phyloP scores from a whole-genome alignment of 1,284 basidiomycete species.

The Thelephora terrestris region DNA sequence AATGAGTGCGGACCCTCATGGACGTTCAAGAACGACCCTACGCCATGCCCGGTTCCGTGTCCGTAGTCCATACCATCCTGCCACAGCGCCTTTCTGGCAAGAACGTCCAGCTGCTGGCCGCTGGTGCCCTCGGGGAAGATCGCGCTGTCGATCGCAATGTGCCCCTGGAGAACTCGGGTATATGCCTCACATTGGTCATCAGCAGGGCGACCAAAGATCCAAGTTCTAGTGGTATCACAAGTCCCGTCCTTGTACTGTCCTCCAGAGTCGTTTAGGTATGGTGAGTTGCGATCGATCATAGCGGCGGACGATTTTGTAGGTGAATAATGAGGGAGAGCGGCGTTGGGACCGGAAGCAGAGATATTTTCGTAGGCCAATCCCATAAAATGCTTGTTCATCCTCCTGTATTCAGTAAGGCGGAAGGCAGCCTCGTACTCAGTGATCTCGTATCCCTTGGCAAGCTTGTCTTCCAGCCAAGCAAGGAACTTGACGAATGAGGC shows the following conservation, averaged over 20 bases:
- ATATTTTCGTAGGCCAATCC: conserved; percentile 93
- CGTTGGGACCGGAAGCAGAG: conserved; percentile 85
- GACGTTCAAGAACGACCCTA: conserved; percentile 74
- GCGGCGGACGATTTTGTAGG: conserved; percentile 64
- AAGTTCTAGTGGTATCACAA: conserved; percentile 42
- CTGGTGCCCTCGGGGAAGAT: conserved; percentile 86
- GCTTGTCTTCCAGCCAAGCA: conserved; percentile 83
- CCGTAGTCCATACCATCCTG: conserved; percentile 80
- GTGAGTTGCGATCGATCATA: conserved; percentile 67
- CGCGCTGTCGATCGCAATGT: conserved; percentile 87
- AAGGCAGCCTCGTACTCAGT: conserved; percentile 90
- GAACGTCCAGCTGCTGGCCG: conserved; percentile 71
- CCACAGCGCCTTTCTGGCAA: conserved; percentile 82
- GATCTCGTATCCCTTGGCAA: conserved; percentile 68
- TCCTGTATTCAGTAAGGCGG: conserved; percentile 72
- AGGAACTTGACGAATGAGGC: conserved; percentile 71
- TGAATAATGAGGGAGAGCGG: conserved; percentile 89
- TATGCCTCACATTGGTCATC: neutral
- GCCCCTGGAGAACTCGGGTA: conserved; percentile 81
- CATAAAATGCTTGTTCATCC: conserved; percentile 69
- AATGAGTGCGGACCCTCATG: conserved; percentile 73
- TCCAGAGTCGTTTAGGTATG: conserved; percentile 72
- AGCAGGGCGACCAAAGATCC: conserved; percentile 26
- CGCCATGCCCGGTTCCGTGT: conserved; percentile 81
- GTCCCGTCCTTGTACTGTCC: conserved; percentile 37